phyloP scores from a whole-genome alignment of 1,284 basidiomycete genomes.

The Malassezia furfur region DNA sequence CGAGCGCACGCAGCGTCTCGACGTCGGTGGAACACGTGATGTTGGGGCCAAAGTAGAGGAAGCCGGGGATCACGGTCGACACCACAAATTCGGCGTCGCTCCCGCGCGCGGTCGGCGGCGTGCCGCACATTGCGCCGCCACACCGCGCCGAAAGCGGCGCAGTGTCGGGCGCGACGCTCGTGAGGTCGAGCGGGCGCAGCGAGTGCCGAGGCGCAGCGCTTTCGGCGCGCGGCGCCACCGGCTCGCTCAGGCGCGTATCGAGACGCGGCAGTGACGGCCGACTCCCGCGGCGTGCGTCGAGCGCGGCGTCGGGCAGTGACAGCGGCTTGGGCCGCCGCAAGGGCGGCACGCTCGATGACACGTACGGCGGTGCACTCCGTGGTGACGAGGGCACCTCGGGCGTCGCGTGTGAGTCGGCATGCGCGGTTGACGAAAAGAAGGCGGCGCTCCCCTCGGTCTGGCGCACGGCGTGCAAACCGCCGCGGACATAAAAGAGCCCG shows the following conservation, averaged over 20 bases:
- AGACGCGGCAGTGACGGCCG: not conserved
- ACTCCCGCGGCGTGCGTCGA: not conserved
- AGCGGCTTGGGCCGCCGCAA: too few species aligned
- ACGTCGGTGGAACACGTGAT: constrained; percentile 66
- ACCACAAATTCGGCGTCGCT: constrained; percentile 19
- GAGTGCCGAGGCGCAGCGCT: not conserved
- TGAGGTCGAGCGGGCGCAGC: not conserved
- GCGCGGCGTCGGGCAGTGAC: too few species aligned
- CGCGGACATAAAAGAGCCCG: constrained; percentile 10
- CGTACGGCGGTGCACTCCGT: too few species aligned
- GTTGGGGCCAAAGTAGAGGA: constrained; percentile 83
- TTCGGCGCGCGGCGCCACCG: too few species aligned
- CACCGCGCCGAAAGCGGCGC: not conserved
- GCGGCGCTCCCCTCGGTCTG: not conserved
- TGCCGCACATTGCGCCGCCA: not conserved
- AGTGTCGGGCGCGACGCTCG: not conserved
- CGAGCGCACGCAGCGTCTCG: constrained; percentile 61
- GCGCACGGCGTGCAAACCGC: constrained; percentile 6
- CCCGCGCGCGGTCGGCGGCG: not conserved
- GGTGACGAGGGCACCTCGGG: too few species aligned
- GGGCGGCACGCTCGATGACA: too few species aligned
- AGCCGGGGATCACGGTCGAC: constrained; percentile 66
- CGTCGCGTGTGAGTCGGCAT: too few species aligned
- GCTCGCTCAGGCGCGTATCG: not conserved
- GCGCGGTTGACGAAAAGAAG: not conserved